Conservation (phyloP, 352 stramenopile species). For the Pythium brachiatum region DNA sequence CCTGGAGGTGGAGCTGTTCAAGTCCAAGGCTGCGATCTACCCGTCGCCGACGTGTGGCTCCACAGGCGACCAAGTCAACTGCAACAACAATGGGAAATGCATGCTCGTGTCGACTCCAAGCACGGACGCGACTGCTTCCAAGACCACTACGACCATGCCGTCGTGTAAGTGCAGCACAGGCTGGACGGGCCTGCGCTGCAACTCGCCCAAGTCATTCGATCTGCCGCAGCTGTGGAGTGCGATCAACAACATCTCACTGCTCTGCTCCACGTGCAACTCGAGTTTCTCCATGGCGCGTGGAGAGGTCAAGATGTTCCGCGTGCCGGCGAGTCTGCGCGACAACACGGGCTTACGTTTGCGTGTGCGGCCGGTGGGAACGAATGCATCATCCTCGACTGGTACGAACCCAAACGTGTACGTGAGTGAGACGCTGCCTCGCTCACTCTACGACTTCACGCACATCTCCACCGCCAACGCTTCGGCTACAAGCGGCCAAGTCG, state of each 20-base stretch:
- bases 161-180: slow-evolving; percentile 55
- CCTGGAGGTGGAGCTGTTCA: slow-evolving; percentile 41
- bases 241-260: slow-evolving; percentile 42
- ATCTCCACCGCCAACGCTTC: slow-evolving; percentile 41
- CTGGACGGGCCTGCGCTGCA: slow-evolving; percentile 62
- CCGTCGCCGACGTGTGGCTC: slow-evolving; percentile 21
- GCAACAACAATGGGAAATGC: slow-evolving; percentile 52
- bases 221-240: slow-evolving; percentile 56
- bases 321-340: slow-evolving; percentile 56
- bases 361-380: slow-evolving; percentile 3
- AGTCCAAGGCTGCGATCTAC: slow-evolving; percentile 24
- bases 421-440: slow-evolving; percentile 63
- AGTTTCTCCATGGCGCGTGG: slow-evolving; percentile 46
- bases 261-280: slow-evolving; percentile 51
- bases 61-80: slow-evolving; percentile 33
- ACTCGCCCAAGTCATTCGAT: slow-evolving; percentile 54
- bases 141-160: slow-evolving; percentile 14
- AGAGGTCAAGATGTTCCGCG: slow-evolving; percentile 61
- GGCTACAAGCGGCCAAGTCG: slow-evolving; percentile 28
- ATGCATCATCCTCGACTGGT: slow-evolving; percentile 7
- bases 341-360: slow-evolving; percentile 42
- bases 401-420: slow-evolving; percentile 62
- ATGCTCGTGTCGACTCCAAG: slow-evolving; percentile 19
- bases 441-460: slow-evolving; percentile 70
- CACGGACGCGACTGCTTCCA: slow-evolving; percentile 7